Conservation (phyloP, 306 rosid species). For the Citrullus mucosospermus region DNA sequence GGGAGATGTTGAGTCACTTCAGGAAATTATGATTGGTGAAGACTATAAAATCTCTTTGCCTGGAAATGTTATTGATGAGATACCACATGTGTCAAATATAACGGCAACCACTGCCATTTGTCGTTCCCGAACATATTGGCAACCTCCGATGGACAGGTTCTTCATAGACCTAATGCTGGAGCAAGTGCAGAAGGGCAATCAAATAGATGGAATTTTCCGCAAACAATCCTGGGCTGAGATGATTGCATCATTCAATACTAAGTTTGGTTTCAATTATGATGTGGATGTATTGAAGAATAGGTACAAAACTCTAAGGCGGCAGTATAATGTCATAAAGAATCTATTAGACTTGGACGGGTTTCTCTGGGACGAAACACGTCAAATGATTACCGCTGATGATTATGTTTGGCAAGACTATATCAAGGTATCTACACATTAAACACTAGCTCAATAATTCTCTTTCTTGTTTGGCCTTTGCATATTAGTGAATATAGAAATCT, state of each 20-base stretch:
- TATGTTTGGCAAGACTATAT: constrained; percentile 65
- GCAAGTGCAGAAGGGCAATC: constrained; percentile 51
- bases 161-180: constrained; percentile 58
- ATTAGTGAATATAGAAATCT: not conserved
- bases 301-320: constrained; percentile 61
- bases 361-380: constrained; percentile 64
- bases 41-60: constrained; percentile 26
- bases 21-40: constrained; percentile 31
- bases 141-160: constrained; percentile 56
- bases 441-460: not conserved
- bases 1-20: constrained; percentile 23
- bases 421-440: constrained; percentile 26
- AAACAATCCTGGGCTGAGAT: constrained; percentile 74
- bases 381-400: constrained; percentile 69
- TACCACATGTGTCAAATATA: constrained; percentile 16
- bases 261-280: constrained; percentile 54
- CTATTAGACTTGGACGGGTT: constrained; percentile 63
- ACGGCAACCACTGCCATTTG: constrained; percentile 10
- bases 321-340: constrained; percentile 41
- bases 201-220: constrained; percentile 49
- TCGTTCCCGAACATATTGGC: constrained; percentile 66
- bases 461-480: not conserved
- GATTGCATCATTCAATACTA: constrained; percentile 49
- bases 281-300: constrained; percentile 64
- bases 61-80: constrained; percentile 20